Percentiles rank a stretch among this genome's conserved stretches.
These are phyloP conservation scores for Candolleomyces efflorescens DNA, from an alignment of 768 basidiomycete genomes.

Conservation along the genomic window DNA sequence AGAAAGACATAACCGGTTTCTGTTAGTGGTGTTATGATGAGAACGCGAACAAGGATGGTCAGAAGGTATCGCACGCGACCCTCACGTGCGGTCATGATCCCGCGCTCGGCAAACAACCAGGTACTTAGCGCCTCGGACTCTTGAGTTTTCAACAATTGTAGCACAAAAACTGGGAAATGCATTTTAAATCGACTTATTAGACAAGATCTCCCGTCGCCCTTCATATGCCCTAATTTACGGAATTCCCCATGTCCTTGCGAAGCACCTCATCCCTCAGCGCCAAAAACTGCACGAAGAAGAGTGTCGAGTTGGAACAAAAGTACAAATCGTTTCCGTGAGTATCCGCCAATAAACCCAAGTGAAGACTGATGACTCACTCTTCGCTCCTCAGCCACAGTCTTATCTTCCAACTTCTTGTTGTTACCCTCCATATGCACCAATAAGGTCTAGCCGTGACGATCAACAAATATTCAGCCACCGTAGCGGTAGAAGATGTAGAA, in stretches of 20 bases:
- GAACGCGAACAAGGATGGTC: too few species aligned
- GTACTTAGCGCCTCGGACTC: too few species aligned
- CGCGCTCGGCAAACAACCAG: too few species aligned
- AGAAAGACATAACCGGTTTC: constrained; percentile 51
- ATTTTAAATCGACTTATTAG: too few species aligned
- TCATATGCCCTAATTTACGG: not conserved
- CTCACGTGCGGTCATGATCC: too few species aligned
- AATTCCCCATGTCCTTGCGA: not conserved
- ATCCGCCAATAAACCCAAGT: too few species aligned
- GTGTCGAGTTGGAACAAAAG: not conserved
- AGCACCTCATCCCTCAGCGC: constrained; percentile 13
- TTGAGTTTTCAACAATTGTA: too few species aligned
- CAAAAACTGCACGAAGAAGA: constrained; percentile 13
- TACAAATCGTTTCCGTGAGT: too few species aligned
- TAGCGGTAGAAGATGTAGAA: constrained; percentile 5
- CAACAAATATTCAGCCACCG: constrained; percentile 3
- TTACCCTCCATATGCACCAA: constrained; percentile 67
- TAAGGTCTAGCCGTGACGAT: constrained; percentile 41
- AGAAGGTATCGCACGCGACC: too few species aligned
- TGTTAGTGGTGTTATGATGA: not conserved
- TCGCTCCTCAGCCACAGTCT: constrained; percentile 51
- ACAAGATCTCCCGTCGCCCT: not conserved
- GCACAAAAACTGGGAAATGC: too few species aligned
- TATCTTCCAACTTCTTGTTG: constrained; percentile 44
- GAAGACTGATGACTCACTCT: constrained; percentile 30